Evolutionary conservation across 306 rosid species (phyloP).

Genomic region (Potentilla sterilis): DNA sequence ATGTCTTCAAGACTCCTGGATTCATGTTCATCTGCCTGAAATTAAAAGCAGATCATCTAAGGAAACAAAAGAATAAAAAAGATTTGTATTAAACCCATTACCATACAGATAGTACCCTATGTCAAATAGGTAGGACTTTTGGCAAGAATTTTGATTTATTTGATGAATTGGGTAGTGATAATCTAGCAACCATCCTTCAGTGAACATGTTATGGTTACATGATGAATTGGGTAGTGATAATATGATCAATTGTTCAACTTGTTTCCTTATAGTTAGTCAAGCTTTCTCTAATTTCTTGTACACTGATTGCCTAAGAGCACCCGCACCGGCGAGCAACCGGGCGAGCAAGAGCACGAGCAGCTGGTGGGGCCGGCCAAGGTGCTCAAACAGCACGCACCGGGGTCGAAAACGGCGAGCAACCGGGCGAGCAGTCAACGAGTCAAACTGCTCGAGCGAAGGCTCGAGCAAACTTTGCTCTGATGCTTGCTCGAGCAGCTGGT

Average conservation of each 20-base stretch:
- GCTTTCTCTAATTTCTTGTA: not conserved
- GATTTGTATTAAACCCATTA: not conserved
- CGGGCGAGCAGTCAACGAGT: too few species aligned
- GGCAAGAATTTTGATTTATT: not conserved
- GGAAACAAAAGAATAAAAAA: slow-evolving; percentile 1
- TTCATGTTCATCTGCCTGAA: slow-evolving; percentile 88
- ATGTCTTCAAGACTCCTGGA: slow-evolving; percentile 55
- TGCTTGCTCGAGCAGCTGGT: too few species aligned
- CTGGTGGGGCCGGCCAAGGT: too few species aligned
- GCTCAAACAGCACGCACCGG: too few species aligned
- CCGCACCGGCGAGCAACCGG: too few species aligned
- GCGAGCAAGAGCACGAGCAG: too few species aligned
- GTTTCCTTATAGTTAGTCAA: not conserved
- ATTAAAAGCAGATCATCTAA: slow-evolving; percentile 9
- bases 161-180: not conserved
- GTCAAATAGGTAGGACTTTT: not conserved
- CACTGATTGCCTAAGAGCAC: not conserved
- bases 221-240: too few species aligned
- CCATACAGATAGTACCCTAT: not conserved
- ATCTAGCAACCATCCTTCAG: not conserved
- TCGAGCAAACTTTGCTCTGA: too few species aligned
- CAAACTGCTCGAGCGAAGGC: too few species aligned
- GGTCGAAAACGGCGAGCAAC: too few species aligned
- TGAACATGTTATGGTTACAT: not conserved
- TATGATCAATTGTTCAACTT: not conserved